Conservation (phyloP, 306 rosid genomes). For the Senna siamea region DNA sequence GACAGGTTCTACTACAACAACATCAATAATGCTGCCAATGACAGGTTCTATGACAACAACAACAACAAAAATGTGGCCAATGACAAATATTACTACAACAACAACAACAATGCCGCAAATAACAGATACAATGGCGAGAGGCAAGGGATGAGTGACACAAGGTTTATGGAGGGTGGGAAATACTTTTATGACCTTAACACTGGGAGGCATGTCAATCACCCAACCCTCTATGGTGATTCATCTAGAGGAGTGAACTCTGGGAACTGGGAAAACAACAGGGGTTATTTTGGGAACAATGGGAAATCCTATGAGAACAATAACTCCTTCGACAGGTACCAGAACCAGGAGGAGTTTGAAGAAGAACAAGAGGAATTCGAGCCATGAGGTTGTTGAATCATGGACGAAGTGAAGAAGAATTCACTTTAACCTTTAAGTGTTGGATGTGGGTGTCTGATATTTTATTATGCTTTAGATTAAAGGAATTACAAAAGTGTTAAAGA, state of each 20-base stretch:
- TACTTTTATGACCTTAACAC: slow-evolving; percentile 48
- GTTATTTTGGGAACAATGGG: slow-evolving; percentile 54
- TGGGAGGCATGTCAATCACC: slow-evolving; percentile 54
- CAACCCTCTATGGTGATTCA: slow-evolving; percentile 50
- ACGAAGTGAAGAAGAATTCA: slow-evolving; percentile 44
- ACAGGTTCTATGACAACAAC: slow-evolving; percentile 22
- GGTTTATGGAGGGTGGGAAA: slow-evolving; percentile 77
- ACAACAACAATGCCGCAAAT: slow-evolving; percentile 16
- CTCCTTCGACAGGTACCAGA: slow-evolving; percentile 65
- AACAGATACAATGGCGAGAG: slow-evolving; percentile 52
- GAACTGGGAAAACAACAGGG: slow-evolving; percentile 52
- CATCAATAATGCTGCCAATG: slow-evolving; percentile 22
- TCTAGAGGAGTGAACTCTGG: slow-evolving; percentile 39
- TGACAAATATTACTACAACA: slow-evolving; percentile 23
- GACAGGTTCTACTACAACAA: slow-evolving; percentile 24
- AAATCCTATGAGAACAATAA: slow-evolving; percentile 47
- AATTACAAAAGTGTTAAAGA: slow-evolving; percentile 28
- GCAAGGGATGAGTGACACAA: slow-evolving; percentile 97
- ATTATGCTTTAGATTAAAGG: slow-evolving; percentile 42
- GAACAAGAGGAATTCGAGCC: slow-evolving; percentile 68
- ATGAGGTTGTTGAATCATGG: slow-evolving; percentile 45
- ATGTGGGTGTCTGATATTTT: slow-evolving; percentile 38
- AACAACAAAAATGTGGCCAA: slow-evolving; percentile 34
- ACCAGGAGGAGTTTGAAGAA: slow-evolving; percentile 57
- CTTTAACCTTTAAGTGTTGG: slow-evolving; percentile 36